Evolutionary conservation across 192 early-diverging fungal species (phyloP), one percentile per base, ranked within the genome.

Genomic region (Haplosporangium gracile): DNA sequence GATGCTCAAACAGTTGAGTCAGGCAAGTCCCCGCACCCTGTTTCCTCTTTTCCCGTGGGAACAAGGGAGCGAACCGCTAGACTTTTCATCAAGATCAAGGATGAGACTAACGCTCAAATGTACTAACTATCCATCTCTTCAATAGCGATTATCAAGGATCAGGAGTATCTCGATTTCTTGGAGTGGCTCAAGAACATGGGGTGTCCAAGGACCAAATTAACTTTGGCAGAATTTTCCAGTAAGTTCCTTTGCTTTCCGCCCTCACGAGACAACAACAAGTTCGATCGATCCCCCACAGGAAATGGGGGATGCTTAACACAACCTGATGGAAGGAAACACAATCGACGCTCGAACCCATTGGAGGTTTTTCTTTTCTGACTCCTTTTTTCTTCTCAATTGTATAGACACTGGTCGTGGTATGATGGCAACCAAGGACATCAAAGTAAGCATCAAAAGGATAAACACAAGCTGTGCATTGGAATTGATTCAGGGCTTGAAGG

Each of bases 321-420:
- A 24, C 1, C 9, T 24, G n/a, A 65, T 9, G 24, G 38, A 40
- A 20, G 68, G 36, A 68, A 68, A 68, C 4, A 36, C 65, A 8
- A 15, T 38, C 68, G 68, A 60, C 69, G 39, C 38, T 39, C 69
- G 69, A 18, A 39, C 69, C 69, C 24, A 29, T 22, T 72, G 11
- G 24, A 13, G 24, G 11, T 69, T 5, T 57, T 34, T 43, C 20
- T 20, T 32, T 51, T 39, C 65, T 65, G 29, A 29, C 72, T 2
- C 51, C 49, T 42, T 51, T 4, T 11, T 34, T 24, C 75, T 13
- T 3, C 26, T 15, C 26, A 65, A 15, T 65, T 15, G 60, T 0
- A 32, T 80, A 92, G 91, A 89, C 36, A 92, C 88, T 65, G 91
- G 91, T 75, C 88, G 91, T 85, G 91, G 91, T 82, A 88, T 93